phyloP scores from a whole-genome alignment of 164 flowering plant species.

The Amborella trichopoda region DNA sequence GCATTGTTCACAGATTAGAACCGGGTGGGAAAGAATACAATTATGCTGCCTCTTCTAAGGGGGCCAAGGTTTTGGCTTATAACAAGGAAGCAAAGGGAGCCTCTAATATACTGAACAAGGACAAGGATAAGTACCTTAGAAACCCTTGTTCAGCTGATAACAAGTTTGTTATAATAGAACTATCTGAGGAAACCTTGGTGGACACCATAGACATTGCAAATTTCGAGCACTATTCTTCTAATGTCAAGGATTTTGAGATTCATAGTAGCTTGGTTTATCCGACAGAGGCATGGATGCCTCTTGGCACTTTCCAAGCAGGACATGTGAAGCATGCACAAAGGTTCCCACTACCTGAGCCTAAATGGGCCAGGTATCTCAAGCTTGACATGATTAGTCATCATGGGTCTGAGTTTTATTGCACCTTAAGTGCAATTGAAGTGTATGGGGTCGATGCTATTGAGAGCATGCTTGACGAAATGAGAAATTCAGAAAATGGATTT shows the following conservation, averaged over 20 bases:
- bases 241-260: constrained; percentile 77
- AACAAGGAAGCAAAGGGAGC: constrained; percentile 97
- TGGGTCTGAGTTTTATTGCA: constrained; percentile 93
- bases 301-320: constrained; percentile 78
- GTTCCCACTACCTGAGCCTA: constrained; percentile 72
- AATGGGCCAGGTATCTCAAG: constrained; percentile 86
- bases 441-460: constrained; percentile 98
- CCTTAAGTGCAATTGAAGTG: constrained; percentile 72
- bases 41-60: constrained; percentile 91
- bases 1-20: constrained; percentile 67
- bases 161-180: constrained; percentile 84
- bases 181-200: constrained; percentile 93
- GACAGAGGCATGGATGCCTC: constrained; percentile 60
- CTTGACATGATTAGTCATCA: constrained; percentile 71
- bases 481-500: constrained; percentile 33
- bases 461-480: constrained; percentile 87
- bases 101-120: constrained; percentile 59
- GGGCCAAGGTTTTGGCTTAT: constrained; percentile 77
- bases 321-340: constrained; percentile 79
- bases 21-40: constrained; percentile 85
- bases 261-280: constrained; percentile 82
- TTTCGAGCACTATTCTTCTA: constrained; percentile 92
- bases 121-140: constrained; percentile 90
- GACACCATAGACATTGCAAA: constrained; percentile 78
- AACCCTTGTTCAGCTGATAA: constrained; percentile 94